These are phyloP conservation scores for Colletotrichum sidae DNA, from an alignment of 2,329 filamentous ascomycete species.

Conservation along the genomic window DNA sequence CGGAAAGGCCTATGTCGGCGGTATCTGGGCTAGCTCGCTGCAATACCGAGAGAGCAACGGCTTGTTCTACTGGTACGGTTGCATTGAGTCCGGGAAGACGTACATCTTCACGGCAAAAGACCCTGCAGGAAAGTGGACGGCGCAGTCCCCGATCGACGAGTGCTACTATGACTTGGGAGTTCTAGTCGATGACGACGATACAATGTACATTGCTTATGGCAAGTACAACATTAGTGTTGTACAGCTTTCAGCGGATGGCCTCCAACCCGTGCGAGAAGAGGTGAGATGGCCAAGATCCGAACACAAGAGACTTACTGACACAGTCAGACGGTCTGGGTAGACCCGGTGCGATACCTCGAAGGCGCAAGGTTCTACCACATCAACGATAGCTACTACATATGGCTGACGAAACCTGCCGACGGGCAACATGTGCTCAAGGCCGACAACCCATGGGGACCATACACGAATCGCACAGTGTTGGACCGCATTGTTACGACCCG, in stretches of 20 bases:
- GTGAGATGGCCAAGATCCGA: not conserved
- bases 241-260: slow-evolving; percentile 28
- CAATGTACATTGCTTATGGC: slow-evolving; percentile 57
- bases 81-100: slow-evolving; percentile 35
- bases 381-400: slow-evolving; percentile 64
- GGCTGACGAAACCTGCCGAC: slow-evolving; percentile 56
- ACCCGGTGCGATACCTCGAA: slow-evolving; percentile 50
- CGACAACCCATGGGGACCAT: slow-evolving; percentile 61
- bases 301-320: not conserved
- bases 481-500: no score
- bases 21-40: slow-evolving; percentile 65
- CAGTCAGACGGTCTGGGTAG: slow-evolving; percentile 20
- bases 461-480: slow-evolving; percentile 55
- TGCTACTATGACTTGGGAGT: slow-evolving; percentile 33
- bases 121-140: slow-evolving; percentile 29
- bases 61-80: slow-evolving; percentile 39
- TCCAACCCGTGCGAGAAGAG: slow-evolving; percentile 18
- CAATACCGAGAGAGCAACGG: slow-evolving; percentile 38
- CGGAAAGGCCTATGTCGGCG: slow-evolving; percentile 59
- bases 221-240: slow-evolving; percentile 39
- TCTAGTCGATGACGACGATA: slow-evolving; percentile 54
- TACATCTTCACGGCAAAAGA: slow-evolving; percentile 37
- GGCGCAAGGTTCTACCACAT: slow-evolving; percentile 65
- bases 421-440: slow-evolving; percentile 60
- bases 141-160: slow-evolving; percentile 35